Base-by-base conservation (phyloP, 768 basidiomycete genomes). In the Megacollybia marginata region DNA sequence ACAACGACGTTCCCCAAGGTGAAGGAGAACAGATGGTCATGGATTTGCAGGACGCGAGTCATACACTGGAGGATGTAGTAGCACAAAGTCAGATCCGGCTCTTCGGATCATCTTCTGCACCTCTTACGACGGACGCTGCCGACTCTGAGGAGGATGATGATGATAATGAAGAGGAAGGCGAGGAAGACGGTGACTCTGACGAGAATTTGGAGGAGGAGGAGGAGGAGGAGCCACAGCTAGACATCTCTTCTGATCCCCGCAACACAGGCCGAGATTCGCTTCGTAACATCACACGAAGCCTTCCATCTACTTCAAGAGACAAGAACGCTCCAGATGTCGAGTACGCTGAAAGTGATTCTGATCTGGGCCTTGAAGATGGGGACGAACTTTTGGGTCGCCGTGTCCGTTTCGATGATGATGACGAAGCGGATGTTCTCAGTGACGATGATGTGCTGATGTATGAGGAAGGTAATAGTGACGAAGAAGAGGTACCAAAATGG, bases 11-110 rank as follows among this genome's bases (percentile, higher is more conserved):
- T 44, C 75, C 75, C 4, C 88, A 88, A 60, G 95, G 94, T 9
- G 95, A 96, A 65, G 96, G 96, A 13, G 95, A 97, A 62, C 79
- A 85, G 62, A 98, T 99, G 96, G 92, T 99, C 11, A 88, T 97
- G 76, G 88, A 91, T 62, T 73, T 99, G 12, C 96, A 99, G 65
- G 96, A 93, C 54, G 88, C 84, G 16, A 69, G 71, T 28, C 66
- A 72, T 2, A 97, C 94, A 0, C 82, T 99, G 28, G 93, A 85
- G 52, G 92, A 93, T 56, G 79, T 74, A 8, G 83, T 98, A 31
- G 77, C 83, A 15, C 76, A 78, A 50, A 91, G 89, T 57, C 78
- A 88, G 50, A 93, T 99, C 53, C 76, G 79, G 33, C 75, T 99
- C 2, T 81, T 98, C 33, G 90, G 82, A 13, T 79, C 85, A 2